A percentile compares a stretch with the other conserved stretches of the same genome.
Conservation (phyloP, 2,329 filamentous ascomycete genomes). For the Aureobasidium sp. region DNA sequence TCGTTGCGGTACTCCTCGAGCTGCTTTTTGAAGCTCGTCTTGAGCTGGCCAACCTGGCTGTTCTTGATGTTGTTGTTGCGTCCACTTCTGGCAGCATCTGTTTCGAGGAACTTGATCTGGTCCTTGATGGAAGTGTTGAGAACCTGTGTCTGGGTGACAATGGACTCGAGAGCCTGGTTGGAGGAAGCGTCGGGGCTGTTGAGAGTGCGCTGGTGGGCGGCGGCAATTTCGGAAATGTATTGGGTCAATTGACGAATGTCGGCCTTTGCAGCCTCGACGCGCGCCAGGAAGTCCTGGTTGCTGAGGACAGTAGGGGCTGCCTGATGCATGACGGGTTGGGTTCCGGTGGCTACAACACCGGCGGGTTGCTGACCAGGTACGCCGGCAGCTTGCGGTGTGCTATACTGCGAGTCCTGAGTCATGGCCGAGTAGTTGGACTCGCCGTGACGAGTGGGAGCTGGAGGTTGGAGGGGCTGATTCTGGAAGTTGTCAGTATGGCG, state of each 20-base stretch:
- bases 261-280: constrained; percentile 57
- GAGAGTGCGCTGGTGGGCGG: constrained; percentile 63
- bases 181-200: constrained; percentile 51
- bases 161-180: constrained; percentile 53
- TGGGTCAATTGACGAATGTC: constrained; percentile 60
- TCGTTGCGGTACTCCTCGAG: constrained; percentile 62
- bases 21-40: constrained; percentile 63
- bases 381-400: constrained; percentile 16
- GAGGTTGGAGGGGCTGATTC: constrained; percentile 19
- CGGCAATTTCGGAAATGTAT: constrained; percentile 59
- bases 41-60: constrained; percentile 61
- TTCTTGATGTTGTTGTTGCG: constrained; percentile 57
- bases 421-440: constrained; percentile 26
- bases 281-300: constrained; percentile 50
- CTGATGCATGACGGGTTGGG: constrained; percentile 24
- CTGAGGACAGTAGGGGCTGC: constrained; percentile 42
- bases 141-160: constrained; percentile 61
- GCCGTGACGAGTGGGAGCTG: constrained; percentile 27
- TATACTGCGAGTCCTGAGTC: constrained; percentile 30
- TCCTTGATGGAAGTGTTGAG: constrained; percentile 70
- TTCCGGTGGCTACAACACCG: constrained; percentile 9
- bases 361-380: neutral
- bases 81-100: constrained; percentile 57
- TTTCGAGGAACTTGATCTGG: constrained; percentile 68
- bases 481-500: neutral